Evolutionary conservation across 164 flowering plant species (phyloP), one percentile per base, ranked within the genome.

Genomic region (Pachysandra terminalis): DNA sequence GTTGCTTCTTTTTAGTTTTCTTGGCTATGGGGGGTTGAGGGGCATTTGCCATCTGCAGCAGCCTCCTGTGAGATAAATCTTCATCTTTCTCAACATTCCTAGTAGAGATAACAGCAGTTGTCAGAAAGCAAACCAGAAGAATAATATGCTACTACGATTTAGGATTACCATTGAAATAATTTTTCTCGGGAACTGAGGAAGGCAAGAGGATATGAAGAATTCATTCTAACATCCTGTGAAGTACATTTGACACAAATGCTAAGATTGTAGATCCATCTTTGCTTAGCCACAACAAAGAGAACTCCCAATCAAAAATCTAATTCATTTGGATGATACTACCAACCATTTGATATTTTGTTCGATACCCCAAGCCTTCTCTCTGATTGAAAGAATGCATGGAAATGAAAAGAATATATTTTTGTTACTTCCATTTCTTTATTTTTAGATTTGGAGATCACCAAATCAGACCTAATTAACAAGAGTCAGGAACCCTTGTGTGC

Each of bases 21-120:
- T 24, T 24, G 60, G 28, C 19, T 37, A 22, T 21, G 3, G 37
- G 56, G 23, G 55, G 35, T 66, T 52, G 55, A 19, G 54, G 4
- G 21, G 35, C 45, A 40, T 23, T 37, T 10, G 17, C 69, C 15
- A 19, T 52, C 68, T 73, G 78, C 66, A 76, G 79, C 76, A 62
- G 56, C 69, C 73, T 75, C 59, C 78, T 19, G 17, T 59, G 21
- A 57, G 61, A 56, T 12, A 48, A 16, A 66, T 59, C 58, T 72
- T 67, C 67, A 55, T 35, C 41, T 27, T 67, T 67, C 35, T 27
- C 49, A 24, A 14, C 0, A n/a, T 26, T 58, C 61, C 61, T 58
- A 27, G 2, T 56, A n/a, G 37, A 27, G 37, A 58, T 27, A 58
- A 27, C 2, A 58, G 37, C 9, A 27, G 61, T 26, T 16, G 26